These are phyloP conservation scores for Ailanthus altissimus DNA, from an alignment of 345 rosid genomes.

Conservation along the genomic window DNA sequence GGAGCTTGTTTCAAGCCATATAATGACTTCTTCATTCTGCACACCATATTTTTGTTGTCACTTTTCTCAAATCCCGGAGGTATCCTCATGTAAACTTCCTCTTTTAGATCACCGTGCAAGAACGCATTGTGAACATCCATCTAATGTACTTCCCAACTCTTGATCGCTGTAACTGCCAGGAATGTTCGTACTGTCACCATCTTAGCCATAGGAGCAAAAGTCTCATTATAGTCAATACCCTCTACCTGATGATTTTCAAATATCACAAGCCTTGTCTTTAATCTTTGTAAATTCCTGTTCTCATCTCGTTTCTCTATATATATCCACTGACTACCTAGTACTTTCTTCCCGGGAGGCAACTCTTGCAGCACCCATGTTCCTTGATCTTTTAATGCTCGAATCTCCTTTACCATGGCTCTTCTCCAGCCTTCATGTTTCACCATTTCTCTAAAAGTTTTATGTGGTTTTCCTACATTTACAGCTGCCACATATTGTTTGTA, in stretches of 20 bases:
- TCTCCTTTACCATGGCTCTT: too few relatives aligned
- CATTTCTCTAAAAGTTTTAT: too few relatives aligned
- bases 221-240: neutral
- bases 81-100: neutral
- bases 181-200: neutral
- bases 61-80: neutral
- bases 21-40: neutral
- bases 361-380: neutral
- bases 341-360: neutral
- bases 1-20: neutral
- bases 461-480: too few relatives aligned
- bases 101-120: neutral
- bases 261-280: neutral
- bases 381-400: neutral
- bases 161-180: neutral
- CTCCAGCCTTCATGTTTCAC: too few relatives aligned
- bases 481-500: too few relatives aligned
- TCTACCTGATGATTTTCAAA: neutral
- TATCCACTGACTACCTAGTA: neutral
- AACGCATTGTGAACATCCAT: neutral
- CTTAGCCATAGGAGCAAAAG: neutral
- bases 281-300: neutral
- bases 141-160: neutral
- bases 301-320: neutral
- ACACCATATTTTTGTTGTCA: neutral